Evolutionary conservation across 2,329 filamentous ascomycete genomes (phyloP), one percentile per base, ranked within the genome.

Genomic region (Fusarium tupiense): DNA sequence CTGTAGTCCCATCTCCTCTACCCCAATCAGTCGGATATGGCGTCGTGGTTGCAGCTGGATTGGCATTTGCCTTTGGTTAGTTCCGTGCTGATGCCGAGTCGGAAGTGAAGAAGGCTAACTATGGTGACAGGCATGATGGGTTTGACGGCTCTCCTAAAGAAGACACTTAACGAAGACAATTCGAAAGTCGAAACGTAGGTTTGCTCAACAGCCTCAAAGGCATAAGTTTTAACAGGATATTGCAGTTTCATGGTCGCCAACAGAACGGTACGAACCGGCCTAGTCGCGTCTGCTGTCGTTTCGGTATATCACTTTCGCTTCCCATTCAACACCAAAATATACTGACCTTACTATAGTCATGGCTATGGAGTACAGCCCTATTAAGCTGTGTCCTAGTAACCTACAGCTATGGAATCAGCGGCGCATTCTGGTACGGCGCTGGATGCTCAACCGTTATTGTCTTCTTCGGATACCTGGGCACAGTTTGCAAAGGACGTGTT

Each of bases 291-390:
- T 0, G 56, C 56, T 0, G 56, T 59, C 0, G 56, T 49, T 29
- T 49, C 56, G 8, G 56, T 59, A n/a, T 0, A 2, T 5, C 14
- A 5, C 3, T n/a, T 0, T 13, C 17, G 1, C 2, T 20, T 3
- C 1, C 13, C 7, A 5, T 20, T 10, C 1, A 17, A 26, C 17
- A 1, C 2, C 2, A 2, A 5, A 0, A 19, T 6, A 22, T 37
- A 49, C 31, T 59, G 19, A 59, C 3, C 0, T 2, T 3, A 37
- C 1, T n/a, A 8, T 2, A 59, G 56, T 59, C 56, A 4, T 59
- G 56, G 56, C 56, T 59, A 8, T 59, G 41, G 56, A 37, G 56
- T 1, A 59, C 56, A 0, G 41, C 56, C 1, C 20, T 59, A 1
- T 17, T 59, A 19, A 59, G 41, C 1, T 59, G 56, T 3, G 56